Percentiles rank a stretch among this genome's conserved stretches.
These are phyloP conservation scores for Quercus gilva DNA, from an alignment of 306 rosid genomes.

Conservation along the genomic window DNA sequence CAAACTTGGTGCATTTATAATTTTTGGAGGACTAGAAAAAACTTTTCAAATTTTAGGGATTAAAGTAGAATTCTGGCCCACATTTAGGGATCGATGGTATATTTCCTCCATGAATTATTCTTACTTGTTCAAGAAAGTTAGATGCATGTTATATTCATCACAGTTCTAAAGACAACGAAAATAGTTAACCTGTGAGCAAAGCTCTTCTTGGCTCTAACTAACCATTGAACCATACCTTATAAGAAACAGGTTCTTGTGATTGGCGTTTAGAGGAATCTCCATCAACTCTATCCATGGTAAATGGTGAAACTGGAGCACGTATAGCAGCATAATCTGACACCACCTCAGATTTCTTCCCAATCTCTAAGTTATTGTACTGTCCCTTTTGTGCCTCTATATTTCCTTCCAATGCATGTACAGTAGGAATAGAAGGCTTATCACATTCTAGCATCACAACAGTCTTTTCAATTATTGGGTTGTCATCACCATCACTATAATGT, in stretches of 20 bases:
- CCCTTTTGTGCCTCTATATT: slow-evolving; percentile 22
- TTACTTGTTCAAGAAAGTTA: background rate
- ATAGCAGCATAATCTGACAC: slow-evolving; percentile 45
- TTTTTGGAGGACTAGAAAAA: no score
- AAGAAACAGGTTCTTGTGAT: slow-evolving; percentile 33
- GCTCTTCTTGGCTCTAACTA: slow-evolving; percentile 14
- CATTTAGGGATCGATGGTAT: no score
- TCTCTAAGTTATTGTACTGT: slow-evolving; percentile 24
- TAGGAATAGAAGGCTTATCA: slow-evolving; percentile 50
- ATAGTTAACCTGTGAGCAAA: slow-evolving; percentile 2
- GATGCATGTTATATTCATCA: background rate
- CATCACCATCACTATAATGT: slow-evolving; percentile 47
- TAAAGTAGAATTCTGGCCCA: no score
- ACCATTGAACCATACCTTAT: slow-evolving; percentile 59
- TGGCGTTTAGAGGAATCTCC: slow-evolving; percentile 40
- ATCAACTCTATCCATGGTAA: slow-evolving; percentile 36
- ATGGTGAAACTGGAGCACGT: slow-evolving; percentile 46
- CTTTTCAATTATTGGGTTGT: slow-evolving; percentile 80
- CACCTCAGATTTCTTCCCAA: slow-evolving; percentile 35
- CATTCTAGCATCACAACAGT: slow-evolving; percentile 73
- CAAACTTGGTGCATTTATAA: no score
- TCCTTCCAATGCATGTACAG: slow-evolving; percentile 34
- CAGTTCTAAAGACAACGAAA: background rate
- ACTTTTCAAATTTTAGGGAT: no score
- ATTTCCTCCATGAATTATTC: background rate